Percentiles rank a stretch among this genome's conserved stretches.
These are phyloP conservation scores for Carpinus fangiana DNA, from an alignment of 306 rosid species.

Conservation along the genomic window DNA sequence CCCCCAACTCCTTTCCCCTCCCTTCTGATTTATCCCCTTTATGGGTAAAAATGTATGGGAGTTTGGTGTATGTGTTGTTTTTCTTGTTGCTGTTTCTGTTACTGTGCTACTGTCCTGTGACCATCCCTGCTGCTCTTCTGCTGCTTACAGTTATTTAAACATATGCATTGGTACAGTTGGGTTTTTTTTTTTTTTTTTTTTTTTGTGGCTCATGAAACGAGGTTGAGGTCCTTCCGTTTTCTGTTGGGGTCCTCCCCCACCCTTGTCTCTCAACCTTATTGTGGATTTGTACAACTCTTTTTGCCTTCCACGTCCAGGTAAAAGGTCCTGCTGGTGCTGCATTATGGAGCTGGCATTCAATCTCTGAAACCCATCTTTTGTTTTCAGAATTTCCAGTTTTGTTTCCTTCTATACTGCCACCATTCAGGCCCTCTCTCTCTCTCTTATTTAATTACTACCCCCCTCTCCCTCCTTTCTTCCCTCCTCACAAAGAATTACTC, in stretches of 20 bases:
- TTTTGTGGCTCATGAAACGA: conserved; percentile 33
- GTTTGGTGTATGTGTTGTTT: conserved; percentile 9
- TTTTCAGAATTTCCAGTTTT: conserved; percentile 46
- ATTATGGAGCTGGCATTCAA: conserved; percentile 67
- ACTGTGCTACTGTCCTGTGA: too few relatives aligned
- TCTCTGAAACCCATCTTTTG: conserved; percentile 39
- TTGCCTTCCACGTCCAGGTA: conserved; percentile 18
- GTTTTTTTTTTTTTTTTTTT: conserved; percentile 4
- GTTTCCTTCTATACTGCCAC: conserved; percentile 43
- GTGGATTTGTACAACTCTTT: conserved; percentile 4
- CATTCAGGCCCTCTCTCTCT: conserved; percentile 5
- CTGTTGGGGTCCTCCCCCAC: neutral
- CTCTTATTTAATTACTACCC: conserved; percentile 28
- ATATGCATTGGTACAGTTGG: conserved; percentile 11
- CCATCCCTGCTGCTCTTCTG: neutral
- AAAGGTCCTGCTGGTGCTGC: conserved; percentile 16
- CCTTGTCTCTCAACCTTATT: neutral
- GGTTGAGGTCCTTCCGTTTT: conserved; percentile 26
- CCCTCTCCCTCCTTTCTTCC: conserved; percentile 23
- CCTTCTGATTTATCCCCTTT: neutral
- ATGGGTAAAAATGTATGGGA: neutral
- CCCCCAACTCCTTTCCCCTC: too few relatives aligned
- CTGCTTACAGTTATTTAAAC: conserved; percentile 16
- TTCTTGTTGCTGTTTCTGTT: conserved; percentile 10
- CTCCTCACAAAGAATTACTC: conserved; percentile 18